A percentile compares a stretch with the other conserved stretches of the same genome.
Conservation (phyloP, 306 rosid genomes). For the Malus sylvestris region DNA sequence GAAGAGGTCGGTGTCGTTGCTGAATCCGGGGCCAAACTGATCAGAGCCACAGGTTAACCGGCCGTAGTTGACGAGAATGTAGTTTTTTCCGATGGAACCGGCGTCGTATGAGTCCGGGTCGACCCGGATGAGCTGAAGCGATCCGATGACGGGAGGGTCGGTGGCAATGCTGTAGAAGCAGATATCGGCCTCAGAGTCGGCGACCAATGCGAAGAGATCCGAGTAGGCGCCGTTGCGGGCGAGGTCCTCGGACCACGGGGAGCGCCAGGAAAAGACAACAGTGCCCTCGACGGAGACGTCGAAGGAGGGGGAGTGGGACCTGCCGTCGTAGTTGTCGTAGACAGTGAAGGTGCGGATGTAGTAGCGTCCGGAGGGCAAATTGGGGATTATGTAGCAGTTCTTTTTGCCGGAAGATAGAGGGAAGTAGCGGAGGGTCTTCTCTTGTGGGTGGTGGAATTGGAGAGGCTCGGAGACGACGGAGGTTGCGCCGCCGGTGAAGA, state of each 20-base stretch:
- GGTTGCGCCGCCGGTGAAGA: constrained; percentile 66
- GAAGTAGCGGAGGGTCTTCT: constrained; percentile 86
- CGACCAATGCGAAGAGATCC: constrained; percentile 52
- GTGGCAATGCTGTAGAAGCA: constrained; percentile 93
- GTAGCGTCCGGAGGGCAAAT: constrained; percentile 53
- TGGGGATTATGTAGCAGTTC: constrained; percentile 70
- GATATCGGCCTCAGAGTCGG: constrained; percentile 48
- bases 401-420: constrained; percentile 77
- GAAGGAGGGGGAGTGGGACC: constrained; percentile 76
- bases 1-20: constrained; percentile 57
- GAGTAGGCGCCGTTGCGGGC: constrained; percentile 79
- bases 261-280: constrained; percentile 79
- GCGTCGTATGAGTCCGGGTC: constrained; percentile 64
- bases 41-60: constrained; percentile 63
- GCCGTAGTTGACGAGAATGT: constrained; percentile 72
- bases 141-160: constrained; percentile 77
- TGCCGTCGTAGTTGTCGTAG: constrained; percentile 94
- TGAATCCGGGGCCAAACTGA: constrained; percentile 90
- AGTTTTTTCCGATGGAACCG: constrained; percentile 10
- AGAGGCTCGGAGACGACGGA: constrained; percentile 82
- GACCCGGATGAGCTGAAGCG: constrained; percentile 56
- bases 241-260: constrained; percentile 63
- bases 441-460: constrained; percentile 49
- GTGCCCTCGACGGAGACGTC: constrained; percentile 76
- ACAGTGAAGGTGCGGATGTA: constrained; percentile 72